Evolutionary conservation across 2,329 filamentous ascomycete genomes (phyloP).

Genomic region (Phaeoacremonium minimum): DNA sequence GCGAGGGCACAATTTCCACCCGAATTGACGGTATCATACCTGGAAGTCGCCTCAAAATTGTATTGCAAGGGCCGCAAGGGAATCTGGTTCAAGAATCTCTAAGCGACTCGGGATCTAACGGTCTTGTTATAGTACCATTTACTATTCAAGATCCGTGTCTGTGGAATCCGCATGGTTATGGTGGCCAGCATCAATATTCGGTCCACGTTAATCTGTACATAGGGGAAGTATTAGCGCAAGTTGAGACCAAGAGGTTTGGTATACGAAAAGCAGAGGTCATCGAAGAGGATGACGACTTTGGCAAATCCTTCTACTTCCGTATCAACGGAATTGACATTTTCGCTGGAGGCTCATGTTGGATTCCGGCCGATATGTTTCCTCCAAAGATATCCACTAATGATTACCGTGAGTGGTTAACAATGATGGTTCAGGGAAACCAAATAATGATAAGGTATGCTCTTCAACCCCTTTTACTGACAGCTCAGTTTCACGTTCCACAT

Average conservation of each 20-base stretch:
- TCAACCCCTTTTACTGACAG: no score
- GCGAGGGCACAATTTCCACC: conserved; percentile 29
- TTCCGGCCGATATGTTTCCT: conserved; percentile 28
- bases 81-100: no score
- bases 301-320: conserved; percentile 31
- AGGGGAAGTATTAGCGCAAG: no score
- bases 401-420: conserved; percentile 53
- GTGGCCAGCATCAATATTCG: conserved; percentile 35
- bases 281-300: conserved; percentile 34
- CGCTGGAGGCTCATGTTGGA: conserved; percentile 30
- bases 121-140: no score
- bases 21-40: conserved; percentile 30
- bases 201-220: no score
- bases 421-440: conserved; percentile 63
- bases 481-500: no score
- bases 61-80: no score
- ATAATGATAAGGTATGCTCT: no score
- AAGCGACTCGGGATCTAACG: no score
- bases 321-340: conserved; percentile 28
- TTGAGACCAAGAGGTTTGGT: conserved; percentile 50
- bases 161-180: conserved; percentile 30
- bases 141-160: conserved; percentile 43
- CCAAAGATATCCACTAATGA: conserved; percentile 28
- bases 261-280: conserved; percentile 48
- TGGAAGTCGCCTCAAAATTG: no score